Base-by-base conservation (phyloP, 2,329 filamentous ascomycete genomes). In the Elsinoe perseae region DNA sequence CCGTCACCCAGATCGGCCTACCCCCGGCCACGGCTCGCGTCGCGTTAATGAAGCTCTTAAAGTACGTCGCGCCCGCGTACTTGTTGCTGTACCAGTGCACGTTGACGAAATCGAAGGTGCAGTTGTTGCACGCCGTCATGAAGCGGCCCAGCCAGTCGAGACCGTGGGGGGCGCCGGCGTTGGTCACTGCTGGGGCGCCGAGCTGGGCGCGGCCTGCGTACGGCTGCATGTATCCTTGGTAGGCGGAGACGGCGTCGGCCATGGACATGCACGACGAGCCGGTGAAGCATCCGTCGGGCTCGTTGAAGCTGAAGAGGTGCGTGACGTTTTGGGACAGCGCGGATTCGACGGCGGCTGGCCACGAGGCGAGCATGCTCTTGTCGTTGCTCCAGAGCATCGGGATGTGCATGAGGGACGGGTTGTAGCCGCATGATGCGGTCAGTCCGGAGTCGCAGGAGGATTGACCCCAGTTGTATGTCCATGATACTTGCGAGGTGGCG, bases 281-380 rank as follows among this genome's bases (percentile, higher is more conserved):
- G 8, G 61, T 62, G 60, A 77, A 58, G 48, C 63, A 65, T 16
- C 34, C 77, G 68, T 87, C 84, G 23, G 81, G 82, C 73, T 87
- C 84, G 75, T 87, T 87, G 78, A 86, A 86, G 68, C 76, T 75
- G 63, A 86, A 74, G 50, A 86, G 67, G 60, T 76, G 73, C 61
- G 74, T 78, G 60, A 77, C 71, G 50, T 63, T 62, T 25, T 62
- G 48, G 43, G 52, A 46, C 34, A 66, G 62, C 8, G 64, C 63
- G 12, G 58, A 30, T 38, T 63, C 58, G 16, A 60, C 65, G 28
- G 59, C 59, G 12, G 52, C 25, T 9, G 57, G 36, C 65, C 65
- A 67, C n/a, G 57, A 34, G 36, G 25, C 18, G 18, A 57, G 57
- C 14, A 64, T 59, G 44, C 52, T 36, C 6, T 62, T 36, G 16